A percentile compares a stretch with the other conserved stretches of the same genome.
These are phyloP conservation scores for Verticillium zaregamsianum DNA, from an alignment of 2,329 filamentous ascomycete species.

Conservation along the genomic window DNA sequence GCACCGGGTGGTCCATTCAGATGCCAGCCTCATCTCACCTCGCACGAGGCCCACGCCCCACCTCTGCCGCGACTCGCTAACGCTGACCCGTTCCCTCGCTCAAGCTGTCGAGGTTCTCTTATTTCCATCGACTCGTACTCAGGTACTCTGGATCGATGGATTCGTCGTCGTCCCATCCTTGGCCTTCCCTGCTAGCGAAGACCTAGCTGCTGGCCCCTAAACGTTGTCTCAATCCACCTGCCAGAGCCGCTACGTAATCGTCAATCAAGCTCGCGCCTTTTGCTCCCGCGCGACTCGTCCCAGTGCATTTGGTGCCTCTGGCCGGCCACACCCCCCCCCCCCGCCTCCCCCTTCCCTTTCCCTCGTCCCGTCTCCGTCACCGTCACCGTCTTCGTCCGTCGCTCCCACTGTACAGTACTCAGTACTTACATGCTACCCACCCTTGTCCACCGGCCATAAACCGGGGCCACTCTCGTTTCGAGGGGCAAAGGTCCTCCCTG, in stretches of 20 bases:
- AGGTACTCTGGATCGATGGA: background rate
- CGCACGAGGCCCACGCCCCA: background rate
- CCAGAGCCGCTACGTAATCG: background rate
- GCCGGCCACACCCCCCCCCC: background rate
- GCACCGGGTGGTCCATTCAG: background rate
- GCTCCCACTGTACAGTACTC: background rate
- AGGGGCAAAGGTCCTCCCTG: conserved; percentile 3
- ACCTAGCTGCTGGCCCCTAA: background rate
- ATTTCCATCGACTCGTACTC: background rate
- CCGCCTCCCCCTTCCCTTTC: background rate
- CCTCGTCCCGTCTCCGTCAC: conserved; percentile 1
- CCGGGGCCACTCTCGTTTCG: background rate
- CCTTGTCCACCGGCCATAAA: background rate
- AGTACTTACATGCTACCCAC: background rate
- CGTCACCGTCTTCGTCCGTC: background rate
- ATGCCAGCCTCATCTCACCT: background rate
- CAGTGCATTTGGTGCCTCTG: background rate
- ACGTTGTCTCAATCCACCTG: background rate
- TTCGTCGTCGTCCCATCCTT: background rate
- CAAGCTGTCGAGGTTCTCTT: background rate
- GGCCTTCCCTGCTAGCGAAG: background rate
- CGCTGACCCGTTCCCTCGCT: background rate
- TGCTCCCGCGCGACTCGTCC: background rate
- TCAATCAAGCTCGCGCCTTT: background rate
- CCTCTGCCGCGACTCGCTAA: background rate